A percentile compares a stretch with the other conserved stretches of the same genome.
Conservation (phyloP, 2,329 filamentous ascomycete genomes). For the Zelopaecilomyces penicillatus region DNA sequence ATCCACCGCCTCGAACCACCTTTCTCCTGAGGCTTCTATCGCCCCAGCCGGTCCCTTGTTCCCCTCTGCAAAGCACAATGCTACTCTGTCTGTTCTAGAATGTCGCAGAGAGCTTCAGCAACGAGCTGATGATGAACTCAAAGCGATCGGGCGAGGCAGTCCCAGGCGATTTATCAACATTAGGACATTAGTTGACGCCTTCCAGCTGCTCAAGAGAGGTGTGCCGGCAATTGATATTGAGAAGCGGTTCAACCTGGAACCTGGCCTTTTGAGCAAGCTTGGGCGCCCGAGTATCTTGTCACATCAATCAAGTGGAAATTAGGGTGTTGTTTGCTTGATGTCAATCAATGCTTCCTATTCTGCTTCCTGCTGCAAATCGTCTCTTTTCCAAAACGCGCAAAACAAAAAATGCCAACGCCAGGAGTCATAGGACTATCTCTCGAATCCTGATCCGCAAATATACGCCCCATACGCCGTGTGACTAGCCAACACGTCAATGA, state of each 20-base stretch:
- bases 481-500: too few species aligned
- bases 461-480: too few species aligned
- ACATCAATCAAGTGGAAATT: conserved; percentile 15
- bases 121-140: conserved; percentile 35
- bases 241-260: conserved; percentile 33
- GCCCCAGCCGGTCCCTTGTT: conserved; percentile 18
- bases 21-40: conserved; percentile 10
- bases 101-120: conserved; percentile 37
- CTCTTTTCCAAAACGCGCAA: too few species aligned
- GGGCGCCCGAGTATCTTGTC: conserved; percentile 33
- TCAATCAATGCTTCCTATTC: conserved; percentile 2
- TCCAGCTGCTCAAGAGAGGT: conserved; percentile 36
- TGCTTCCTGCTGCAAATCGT: too few species aligned
- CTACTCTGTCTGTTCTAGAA: conserved; percentile 41
- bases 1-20: conserved; percentile 30
- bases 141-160: conserved; percentile 27
- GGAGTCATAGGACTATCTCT: too few species aligned
- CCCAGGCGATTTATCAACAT: conserved; percentile 39
- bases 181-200: conserved; percentile 36
- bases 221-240: conserved; percentile 35
- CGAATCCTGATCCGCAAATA: too few species aligned
- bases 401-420: too few species aligned
- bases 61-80: conserved; percentile 28
- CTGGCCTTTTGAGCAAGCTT: conserved; percentile 36
- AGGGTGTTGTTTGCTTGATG: neutral